Conservation (phyloP, 2,329 filamentous ascomycete genomes). For the Diaporthe sp. region DNA sequence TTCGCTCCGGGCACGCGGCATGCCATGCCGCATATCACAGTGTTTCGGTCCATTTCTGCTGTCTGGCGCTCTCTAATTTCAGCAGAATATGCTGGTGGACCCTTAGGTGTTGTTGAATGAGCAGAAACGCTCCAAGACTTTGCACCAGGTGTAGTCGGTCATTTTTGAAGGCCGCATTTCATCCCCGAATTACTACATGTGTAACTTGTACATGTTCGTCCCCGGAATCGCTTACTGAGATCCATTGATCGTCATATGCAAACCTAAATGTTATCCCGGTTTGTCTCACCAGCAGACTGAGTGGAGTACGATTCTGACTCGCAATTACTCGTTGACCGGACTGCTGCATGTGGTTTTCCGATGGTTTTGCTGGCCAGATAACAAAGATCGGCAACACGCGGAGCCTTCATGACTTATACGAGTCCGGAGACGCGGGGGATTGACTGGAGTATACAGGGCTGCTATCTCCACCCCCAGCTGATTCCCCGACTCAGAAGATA, state of each 20-base stretch:
- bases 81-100: neutral
- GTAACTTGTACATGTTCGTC: too few relatives aligned
- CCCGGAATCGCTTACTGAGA: neutral
- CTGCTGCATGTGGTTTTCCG: neutral
- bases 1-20: constrained; percentile 27
- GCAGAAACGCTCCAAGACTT: neutral
- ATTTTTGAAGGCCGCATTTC: neutral
- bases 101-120: neutral
- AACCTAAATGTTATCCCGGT: neutral
- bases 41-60: constrained; percentile 10
- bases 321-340: neutral
- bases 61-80: neutral
- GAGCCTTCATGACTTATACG: constrained; percentile 5
- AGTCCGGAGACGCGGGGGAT: constrained; percentile 8
- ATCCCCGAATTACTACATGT: neutral
- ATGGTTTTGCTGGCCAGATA: neutral
- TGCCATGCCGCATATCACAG: constrained; percentile 32
- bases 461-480: neutral
- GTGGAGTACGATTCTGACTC: neutral
- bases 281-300: neutral
- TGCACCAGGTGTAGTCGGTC: neutral
- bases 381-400: constrained; percentile 7
- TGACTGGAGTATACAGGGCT: neutral
- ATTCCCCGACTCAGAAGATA: constrained; percentile 1
- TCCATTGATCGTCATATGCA: neutral